Evolutionary conservation across 768 basidiomycete genomes (phyloP).

Genomic region (Amyloporia xantha): DNA sequence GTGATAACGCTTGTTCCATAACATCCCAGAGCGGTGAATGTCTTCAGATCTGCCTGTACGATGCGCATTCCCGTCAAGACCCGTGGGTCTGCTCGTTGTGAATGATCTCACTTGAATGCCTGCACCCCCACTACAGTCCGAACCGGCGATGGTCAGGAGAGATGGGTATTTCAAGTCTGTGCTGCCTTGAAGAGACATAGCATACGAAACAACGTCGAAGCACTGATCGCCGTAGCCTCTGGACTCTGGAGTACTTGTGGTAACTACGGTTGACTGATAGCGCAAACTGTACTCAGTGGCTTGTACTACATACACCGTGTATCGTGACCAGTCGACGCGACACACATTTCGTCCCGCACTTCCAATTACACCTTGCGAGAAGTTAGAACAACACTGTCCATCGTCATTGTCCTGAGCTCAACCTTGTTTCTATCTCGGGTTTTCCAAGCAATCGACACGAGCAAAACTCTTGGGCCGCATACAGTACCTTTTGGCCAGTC

Average conservation of each 20-base stretch:
- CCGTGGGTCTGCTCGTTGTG: not conserved
- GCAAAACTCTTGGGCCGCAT: no score
- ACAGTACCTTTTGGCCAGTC: no score
- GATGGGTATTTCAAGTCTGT: conserved; percentile 24
- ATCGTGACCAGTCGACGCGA: no score
- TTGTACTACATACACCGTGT: not conserved
- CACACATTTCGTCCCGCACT: no score
- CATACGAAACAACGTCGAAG: no score
- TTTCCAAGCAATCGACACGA: no score
- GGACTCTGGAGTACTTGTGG: not conserved
- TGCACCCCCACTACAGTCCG: conserved; percentile 81
- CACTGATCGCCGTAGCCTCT: no score
- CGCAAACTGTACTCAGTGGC: not conserved
- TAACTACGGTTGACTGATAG: not conserved
- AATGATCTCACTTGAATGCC: conserved; percentile 67
- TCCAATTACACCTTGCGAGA: no score
- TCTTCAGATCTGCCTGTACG: conserved; percentile 76
- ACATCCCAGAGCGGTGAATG: conserved; percentile 70
- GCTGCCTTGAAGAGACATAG: no score
- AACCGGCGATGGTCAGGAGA: conserved; percentile 71
- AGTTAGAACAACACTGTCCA: no score
- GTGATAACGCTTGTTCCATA: conserved; percentile 82
- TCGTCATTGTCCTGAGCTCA: no score
- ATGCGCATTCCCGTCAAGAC: not conserved
- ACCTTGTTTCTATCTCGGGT: no score